Base-by-base conservation (phyloP, 345 rosid species). In the Acer campestre region DNA sequence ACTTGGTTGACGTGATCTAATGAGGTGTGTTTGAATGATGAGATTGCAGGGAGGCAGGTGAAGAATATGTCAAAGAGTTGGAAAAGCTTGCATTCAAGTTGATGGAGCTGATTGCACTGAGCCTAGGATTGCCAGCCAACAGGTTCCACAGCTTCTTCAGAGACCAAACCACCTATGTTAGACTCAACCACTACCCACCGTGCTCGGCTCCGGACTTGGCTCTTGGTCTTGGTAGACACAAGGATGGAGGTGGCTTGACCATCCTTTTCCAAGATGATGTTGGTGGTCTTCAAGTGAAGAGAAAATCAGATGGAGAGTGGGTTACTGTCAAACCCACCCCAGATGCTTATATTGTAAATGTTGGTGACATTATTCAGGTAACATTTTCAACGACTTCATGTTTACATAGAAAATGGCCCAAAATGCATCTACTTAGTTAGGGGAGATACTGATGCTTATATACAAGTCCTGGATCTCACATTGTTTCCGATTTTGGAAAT, bases 301-400 rank as follows among this genome's bases (percentile, higher is more conserved):
- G 84, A 42, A 82, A 80, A 78, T 74, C 78, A 4, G 84, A 83
- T 44, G 86, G 89, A 11, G 79, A 81, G 44, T 86, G 89, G 89
- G 68, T 83, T 46, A 71, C n/a, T 16, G 84, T 86, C 56, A 75
- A 63, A 42, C 85, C 86, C 12, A 61, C 62, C 68, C 81, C 77
- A 0, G 56, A 76, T 58, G 81, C 88, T 3, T 80, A 64, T 64
- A 79, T 85, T 68, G 53, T 85, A 61, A 80, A 85, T 17, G 75
- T 83, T 13, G 81, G 88, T 5, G 81, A 83, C 58, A 68, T 76
- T 17, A 62, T 80, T 55, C 84, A 85, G 88, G 87, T 84, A 67
- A 55, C 8, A 29, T 29, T 29, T 29, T 29, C 31, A 29, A 29
- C n/a, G n/a, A n/a, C 31, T 29, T 29, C 29, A 29, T 29, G 31